A percentile compares a stretch with the other conserved stretches of the same genome.
Conservation (phyloP, 768 basidiomycete species). For the Serpula lacrymans region DNA sequence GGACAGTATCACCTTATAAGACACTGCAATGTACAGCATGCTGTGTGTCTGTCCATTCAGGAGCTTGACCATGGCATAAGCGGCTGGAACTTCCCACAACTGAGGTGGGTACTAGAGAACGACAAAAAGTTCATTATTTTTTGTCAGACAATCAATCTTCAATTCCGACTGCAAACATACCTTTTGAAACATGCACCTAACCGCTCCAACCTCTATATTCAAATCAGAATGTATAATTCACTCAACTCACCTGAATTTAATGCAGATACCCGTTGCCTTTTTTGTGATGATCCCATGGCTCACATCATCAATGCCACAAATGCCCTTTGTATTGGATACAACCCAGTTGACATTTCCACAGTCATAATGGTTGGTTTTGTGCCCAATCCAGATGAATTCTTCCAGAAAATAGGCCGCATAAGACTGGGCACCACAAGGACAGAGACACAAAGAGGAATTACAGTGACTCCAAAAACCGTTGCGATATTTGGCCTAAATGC, state of each 20-base stretch:
- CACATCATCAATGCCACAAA: slow-evolving; percentile 13
- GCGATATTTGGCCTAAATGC: too few species aligned
- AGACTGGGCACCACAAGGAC: slow-evolving; percentile 5
- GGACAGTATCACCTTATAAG: slow-evolving; percentile 7
- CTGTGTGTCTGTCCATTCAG: slow-evolving; percentile 5
- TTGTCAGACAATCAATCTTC: slow-evolving; percentile 3
- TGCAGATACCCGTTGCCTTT: slow-evolving; percentile 3
- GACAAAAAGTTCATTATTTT: slow-evolving; percentile 7
- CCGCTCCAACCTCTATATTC: not conserved
- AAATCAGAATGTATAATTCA: slow-evolving; percentile 8
- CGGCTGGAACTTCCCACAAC: slow-evolving; percentile 2
- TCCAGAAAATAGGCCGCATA: slow-evolving; percentile 16
- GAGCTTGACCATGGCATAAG: slow-evolving; percentile 3
- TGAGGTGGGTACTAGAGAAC: slow-evolving; percentile 4
- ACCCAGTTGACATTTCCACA: slow-evolving; percentile 1
- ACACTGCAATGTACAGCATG: slow-evolving; percentile 10
- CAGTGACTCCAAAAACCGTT: too few species aligned
- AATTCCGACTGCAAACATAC: not conserved
- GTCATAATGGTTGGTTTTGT: not conserved
- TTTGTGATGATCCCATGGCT: slow-evolving; percentile 2
- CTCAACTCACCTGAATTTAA: slow-evolving; percentile 6
- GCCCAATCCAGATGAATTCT: slow-evolving; percentile 8
- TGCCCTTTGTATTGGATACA: slow-evolving; percentile 12
- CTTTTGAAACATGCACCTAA: not conserved
- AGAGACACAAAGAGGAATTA: slow-evolving; percentile 11